Conservation (phyloP, 495 filamentous ascomycete species). For the Penicillium manginii region DNA sequence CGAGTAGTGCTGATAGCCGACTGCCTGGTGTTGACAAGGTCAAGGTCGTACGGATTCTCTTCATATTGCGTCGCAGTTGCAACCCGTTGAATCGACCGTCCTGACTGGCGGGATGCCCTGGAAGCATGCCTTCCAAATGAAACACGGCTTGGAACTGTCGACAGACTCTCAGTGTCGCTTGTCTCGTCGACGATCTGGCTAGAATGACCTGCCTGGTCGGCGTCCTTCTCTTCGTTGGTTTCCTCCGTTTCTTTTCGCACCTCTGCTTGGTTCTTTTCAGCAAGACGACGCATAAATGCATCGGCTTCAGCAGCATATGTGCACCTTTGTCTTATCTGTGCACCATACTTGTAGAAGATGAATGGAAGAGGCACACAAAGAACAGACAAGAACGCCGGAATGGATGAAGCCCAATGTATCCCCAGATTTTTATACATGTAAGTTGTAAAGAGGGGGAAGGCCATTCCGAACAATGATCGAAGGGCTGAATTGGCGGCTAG, state of each 20-base stretch:
- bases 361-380: constrained; percentile 74
- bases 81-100: constrained; percentile 28
- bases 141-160: constrained; percentile 29
- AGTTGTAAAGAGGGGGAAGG: constrained; percentile 78
- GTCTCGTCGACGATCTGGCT: constrained; percentile 5
- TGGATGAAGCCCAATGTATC: constrained; percentile 74
- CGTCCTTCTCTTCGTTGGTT: constrained; percentile 17
- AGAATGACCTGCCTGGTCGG: constrained; percentile 12
- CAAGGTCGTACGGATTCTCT: constrained; percentile 43
- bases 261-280: constrained; percentile 27
- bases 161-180: constrained; percentile 29
- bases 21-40: constrained; percentile 41
- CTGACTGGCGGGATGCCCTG: constrained; percentile 34
- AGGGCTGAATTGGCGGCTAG: constrained; percentile 73
- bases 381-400: constrained; percentile 74
- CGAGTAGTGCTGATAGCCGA: constrained; percentile 33
- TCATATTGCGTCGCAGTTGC: constrained; percentile 39
- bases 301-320: constrained; percentile 62
- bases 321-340: constrained; percentile 63
- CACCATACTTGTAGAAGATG: constrained; percentile 73
- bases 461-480: constrained; percentile 67
- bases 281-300: constrained; percentile 38
- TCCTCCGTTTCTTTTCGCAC: constrained; percentile 6
- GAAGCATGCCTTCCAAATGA: constrained; percentile 26
- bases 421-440: constrained; percentile 73